Conservation (phyloP, 306 rosid species). For the Glycyrrhiza uralensis region DNA sequence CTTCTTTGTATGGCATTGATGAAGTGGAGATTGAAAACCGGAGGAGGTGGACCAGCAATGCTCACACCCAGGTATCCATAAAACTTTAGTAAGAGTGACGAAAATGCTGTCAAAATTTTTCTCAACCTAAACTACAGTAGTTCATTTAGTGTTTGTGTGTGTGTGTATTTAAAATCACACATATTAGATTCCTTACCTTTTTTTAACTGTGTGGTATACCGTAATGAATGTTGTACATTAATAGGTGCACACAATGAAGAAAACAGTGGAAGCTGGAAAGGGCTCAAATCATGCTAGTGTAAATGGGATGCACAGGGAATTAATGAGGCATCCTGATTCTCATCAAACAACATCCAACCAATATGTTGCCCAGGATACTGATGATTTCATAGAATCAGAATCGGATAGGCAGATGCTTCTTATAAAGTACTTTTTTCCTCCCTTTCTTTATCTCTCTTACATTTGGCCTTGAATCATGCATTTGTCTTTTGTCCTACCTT, state of each 20-base stretch:
- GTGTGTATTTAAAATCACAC: not conserved
- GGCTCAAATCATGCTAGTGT: slow-evolving; percentile 44
- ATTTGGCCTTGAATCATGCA: slow-evolving; percentile 4
- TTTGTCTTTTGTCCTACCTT: slow-evolving; percentile 8
- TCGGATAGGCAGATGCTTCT: slow-evolving; percentile 94
- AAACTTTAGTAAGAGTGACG: slow-evolving; percentile 15
- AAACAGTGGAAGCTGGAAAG: slow-evolving; percentile 59
- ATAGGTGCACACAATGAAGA: slow-evolving; percentile 69
- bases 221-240: slow-evolving; percentile 30
- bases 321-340: slow-evolving; percentile 79
- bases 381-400: slow-evolving; percentile 85
- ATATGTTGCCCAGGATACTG: slow-evolving; percentile 51
- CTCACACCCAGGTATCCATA: slow-evolving; percentile 76
- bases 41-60: slow-evolving; percentile 85
- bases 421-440: slow-evolving; percentile 54
- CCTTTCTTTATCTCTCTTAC: not conserved
- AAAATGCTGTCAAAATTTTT: not conserved
- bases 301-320: slow-evolving; percentile 72
- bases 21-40: slow-evolving; percentile 84
- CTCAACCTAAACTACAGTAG: not conserved
- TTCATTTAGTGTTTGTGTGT: not conserved
- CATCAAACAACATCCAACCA: slow-evolving; percentile 55
- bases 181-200: not conserved
- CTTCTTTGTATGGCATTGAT: slow-evolving; percentile 85
- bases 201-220: not conserved